A percentile compares a stretch with the other conserved stretches of the same genome.
Evolutionary conservation across 306 rosid species (phyloP).

Genomic region (Hylodesmum podocarpum): DNA sequence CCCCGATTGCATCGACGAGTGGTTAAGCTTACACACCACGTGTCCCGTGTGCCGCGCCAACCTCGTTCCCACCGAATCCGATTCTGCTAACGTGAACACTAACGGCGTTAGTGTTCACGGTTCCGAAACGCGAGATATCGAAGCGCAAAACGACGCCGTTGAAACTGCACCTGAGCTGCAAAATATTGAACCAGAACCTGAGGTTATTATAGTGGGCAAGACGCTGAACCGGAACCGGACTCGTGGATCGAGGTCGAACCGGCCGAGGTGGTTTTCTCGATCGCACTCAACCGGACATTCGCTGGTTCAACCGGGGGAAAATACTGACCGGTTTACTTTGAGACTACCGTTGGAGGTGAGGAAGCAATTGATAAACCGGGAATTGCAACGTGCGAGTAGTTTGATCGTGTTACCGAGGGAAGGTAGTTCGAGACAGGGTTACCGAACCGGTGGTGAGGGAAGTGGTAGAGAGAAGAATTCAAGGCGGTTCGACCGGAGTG

Average conservation of each 20-base stretch:
- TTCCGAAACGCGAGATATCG: constrained; percentile 32
- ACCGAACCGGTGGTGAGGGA: constrained; percentile 54
- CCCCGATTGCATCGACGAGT: constrained; percentile 79
- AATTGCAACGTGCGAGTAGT: constrained; percentile 64
- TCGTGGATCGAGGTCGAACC: constrained; percentile 39
- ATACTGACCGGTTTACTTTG: constrained; percentile 81
- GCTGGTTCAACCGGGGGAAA: constrained; percentile 63
- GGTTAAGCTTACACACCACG: constrained; percentile 73
- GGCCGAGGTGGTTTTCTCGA: constrained; percentile 55
- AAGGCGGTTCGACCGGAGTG: constrained; percentile 49
- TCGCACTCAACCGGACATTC: constrained; percentile 97
- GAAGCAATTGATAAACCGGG: constrained; percentile 56
- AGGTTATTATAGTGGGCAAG: constrained; percentile 1
- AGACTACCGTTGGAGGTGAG: constrained; percentile 69
- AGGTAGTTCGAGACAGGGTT: constrained; percentile 61
- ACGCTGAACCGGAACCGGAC: constrained; percentile 60
- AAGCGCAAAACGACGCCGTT: constrained; percentile 44
- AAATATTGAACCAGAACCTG: not conserved
- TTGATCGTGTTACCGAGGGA: constrained; percentile 55
- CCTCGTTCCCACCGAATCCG: constrained; percentile 49
- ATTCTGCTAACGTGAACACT: not conserved
- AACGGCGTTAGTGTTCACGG: not conserved
- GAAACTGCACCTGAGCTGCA: not conserved
- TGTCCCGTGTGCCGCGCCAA: constrained; percentile 93
- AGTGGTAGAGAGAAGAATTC: constrained; percentile 51